Percentiles rank a stretch among this genome's conserved stretches.
Evolutionary conservation across 495 filamentous ascomycete genomes (phyloP).

Genomic region (Aspergillus funiculosus): DNA sequence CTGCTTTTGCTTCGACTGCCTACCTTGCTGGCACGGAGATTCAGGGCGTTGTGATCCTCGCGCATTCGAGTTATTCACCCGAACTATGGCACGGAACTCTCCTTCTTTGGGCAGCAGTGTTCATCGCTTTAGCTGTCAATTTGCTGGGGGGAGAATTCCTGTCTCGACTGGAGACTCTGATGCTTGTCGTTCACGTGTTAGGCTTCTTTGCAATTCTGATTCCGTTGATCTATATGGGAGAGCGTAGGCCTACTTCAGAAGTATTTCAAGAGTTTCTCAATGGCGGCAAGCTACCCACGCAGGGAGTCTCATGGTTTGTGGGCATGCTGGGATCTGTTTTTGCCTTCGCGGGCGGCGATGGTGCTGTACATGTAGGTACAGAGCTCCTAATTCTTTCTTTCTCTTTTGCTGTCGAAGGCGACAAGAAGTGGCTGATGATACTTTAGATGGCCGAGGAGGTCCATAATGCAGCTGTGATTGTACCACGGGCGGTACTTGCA

Average conservation of each 20-base stretch:
- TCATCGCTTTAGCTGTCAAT: conserved; percentile 40
- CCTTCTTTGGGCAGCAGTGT: conserved; percentile 36
- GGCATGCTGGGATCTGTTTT: conserved; percentile 39
- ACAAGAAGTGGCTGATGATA: no score
- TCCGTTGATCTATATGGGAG: conserved; percentile 42
- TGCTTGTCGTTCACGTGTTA: conserved; percentile 45
- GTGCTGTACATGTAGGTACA: conserved; percentile 37
- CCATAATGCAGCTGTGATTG: conserved; percentile 36
- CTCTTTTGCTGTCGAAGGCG: no score
- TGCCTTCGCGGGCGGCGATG: conserved; percentile 38
- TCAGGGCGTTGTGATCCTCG: conserved; percentile 36
- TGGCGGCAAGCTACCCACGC: conserved; percentile 37
- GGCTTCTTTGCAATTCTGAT: conserved; percentile 50
- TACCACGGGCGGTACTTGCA: conserved; percentile 44
- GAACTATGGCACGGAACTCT: conserved; percentile 40
- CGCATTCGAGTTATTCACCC: conserved; percentile 29
- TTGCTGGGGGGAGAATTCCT: conserved; percentile 33
- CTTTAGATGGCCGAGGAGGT: conserved; percentile 53
- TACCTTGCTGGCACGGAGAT: conserved; percentile 40
- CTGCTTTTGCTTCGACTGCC: conserved; percentile 33
- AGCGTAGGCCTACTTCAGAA: conserved; percentile 32
- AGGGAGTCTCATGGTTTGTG: conserved; percentile 42
- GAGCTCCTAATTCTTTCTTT: no score
- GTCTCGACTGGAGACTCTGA: conserved; percentile 40
- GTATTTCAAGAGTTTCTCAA: conserved; percentile 48